Evolutionary conservation across 768 basidiomycete species (phyloP).

Genomic region (Galerina marginata): DNA sequence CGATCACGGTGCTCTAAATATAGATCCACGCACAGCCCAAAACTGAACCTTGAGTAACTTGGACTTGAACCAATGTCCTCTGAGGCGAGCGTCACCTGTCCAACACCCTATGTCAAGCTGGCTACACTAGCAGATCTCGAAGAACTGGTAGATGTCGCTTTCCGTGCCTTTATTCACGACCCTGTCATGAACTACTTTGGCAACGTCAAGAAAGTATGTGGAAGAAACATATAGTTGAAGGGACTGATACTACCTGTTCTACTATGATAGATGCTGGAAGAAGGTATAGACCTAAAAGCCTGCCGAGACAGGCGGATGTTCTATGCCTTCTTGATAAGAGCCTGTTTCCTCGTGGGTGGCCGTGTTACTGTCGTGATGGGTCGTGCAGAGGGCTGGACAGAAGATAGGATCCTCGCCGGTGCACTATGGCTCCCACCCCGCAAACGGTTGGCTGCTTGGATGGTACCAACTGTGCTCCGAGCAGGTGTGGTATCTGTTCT

Average conservation of each 20-base stretch:
- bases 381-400: not conserved
- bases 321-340: slow-evolving; percentile 23
- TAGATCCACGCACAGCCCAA: too few relatives aligned
- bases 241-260: not conserved
- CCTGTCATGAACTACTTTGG: slow-evolving; percentile 36
- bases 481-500: slow-evolving; percentile 24
- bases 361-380: slow-evolving; percentile 33
- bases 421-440: slow-evolving; percentile 34
- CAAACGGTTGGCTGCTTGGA: slow-evolving; percentile 27
- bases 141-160: slow-evolving; percentile 21
- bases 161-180: slow-evolving; percentile 32
- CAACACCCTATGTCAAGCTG: slow-evolving; percentile 15
- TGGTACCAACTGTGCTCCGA: slow-evolving; percentile 22
- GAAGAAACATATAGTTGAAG: not conserved
- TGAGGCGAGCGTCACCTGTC: too few relatives aligned
- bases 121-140: slow-evolving; percentile 31
- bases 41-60: too few relatives aligned
- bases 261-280: slow-evolving; percentile 20
- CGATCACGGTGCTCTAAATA: too few relatives aligned
- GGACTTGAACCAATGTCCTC: too few relatives aligned
- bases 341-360: slow-evolving; percentile 26
- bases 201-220: slow-evolving; percentile 26
- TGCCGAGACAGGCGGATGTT: slow-evolving; percentile 19
- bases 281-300: slow-evolving; percentile 18
- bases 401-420: slow-evolving; percentile 28